Evolutionary conservation across 2,329 filamentous ascomycete genomes (phyloP), one percentile per base, ranked within the genome.

Genomic region (Allantophomopsis lycopodina): DNA sequence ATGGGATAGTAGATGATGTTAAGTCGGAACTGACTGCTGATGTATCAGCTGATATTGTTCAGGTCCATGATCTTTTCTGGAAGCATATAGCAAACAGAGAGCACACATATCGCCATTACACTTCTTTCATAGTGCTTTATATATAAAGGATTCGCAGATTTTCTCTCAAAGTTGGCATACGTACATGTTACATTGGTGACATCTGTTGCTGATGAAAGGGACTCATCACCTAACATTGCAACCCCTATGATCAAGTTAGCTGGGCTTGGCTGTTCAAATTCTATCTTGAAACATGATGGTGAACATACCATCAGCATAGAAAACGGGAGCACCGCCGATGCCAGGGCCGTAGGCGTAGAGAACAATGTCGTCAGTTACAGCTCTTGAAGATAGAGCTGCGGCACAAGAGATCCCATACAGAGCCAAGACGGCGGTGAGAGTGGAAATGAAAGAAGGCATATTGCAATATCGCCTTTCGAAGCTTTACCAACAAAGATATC

Each of bases 291-390:
- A 3, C 11, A 3, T 8, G 23, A 6, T 8, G 23, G 8, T 8
- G 23, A 14, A 36, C 47, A 42, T n/a, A 56, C 55, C 54, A 41
- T 56, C 53, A 15, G 46, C 52, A 23, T 53, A 53, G 37, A 52
- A 51, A 28, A 57, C 31, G 21, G 44, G 43, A 6, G 57, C 40
- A 5, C 55, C 54, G 3, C 46, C 47, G 12, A 54, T 48, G 14
- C 49, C 45, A 1, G 38, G 48, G 13, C 53, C 50, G 37, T 59
- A 57, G 4, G 55, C 53, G 41, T 55, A 58, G 8, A 58, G 46
- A 11, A 36, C 31, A 7, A 37, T 30, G 14, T 35, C 20, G 18
- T 5, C 3, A 7, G 18, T 15, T 28, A 13, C 11, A n/a, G 14
- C 35, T 18, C 36, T 38, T 37, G 23, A 16, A 8, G 14, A 17